Evolutionary conservation across 2,329 filamentous ascomycete genomes (phyloP), one percentile per base, ranked within the genome.

Genomic region (Hymenoscyphus scutula): DNA sequence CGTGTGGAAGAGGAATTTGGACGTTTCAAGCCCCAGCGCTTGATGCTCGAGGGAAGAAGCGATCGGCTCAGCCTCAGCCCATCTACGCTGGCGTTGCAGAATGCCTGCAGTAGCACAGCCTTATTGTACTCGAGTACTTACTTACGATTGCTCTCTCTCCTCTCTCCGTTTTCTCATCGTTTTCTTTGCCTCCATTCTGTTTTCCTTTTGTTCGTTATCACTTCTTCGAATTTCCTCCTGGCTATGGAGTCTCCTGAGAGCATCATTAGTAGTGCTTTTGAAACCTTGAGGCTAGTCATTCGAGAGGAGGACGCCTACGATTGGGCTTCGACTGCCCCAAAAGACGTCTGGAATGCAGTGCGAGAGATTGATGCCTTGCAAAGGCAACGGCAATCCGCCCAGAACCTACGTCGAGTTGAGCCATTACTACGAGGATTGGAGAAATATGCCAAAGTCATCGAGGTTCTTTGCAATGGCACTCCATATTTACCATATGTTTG

Each of bases 391-490:
- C 69, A 74, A 29, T 75, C 69, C 0, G 74, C 81, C 0, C 73
- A 78, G 1, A 81, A 81, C 30, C 77, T 81, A 74, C 71, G 74
- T 1, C 75, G 79, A 0, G 71, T 82, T 0, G 67, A 73, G 59
- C 77, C 79, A 0, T 67, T 82, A 0, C 74, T 82, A 30, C 62
- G 65, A 0, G 78, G 76, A 0, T 63, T 82, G 0, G 75, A 77
- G 30, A 73, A 77, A 45, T 82, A 81, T 56, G 72, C 76, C 0
- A 76, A 76, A 45, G 69, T 70, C 0, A 70, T 81, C 0, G 78
- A 80, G 0, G 68, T 77, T 0, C 64, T 81, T 0, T 82, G 80
- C 64, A 79, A 81, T 56, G 79, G 79, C 0, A 82, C 79, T 0
- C 77, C 77, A 0, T 82, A 74, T 63, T 34, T 82, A 5, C 70